These are phyloP conservation scores for Durusdinium trenchii DNA, from an alignment of 73 alveolate species.

Conservation along the genomic window DNA sequence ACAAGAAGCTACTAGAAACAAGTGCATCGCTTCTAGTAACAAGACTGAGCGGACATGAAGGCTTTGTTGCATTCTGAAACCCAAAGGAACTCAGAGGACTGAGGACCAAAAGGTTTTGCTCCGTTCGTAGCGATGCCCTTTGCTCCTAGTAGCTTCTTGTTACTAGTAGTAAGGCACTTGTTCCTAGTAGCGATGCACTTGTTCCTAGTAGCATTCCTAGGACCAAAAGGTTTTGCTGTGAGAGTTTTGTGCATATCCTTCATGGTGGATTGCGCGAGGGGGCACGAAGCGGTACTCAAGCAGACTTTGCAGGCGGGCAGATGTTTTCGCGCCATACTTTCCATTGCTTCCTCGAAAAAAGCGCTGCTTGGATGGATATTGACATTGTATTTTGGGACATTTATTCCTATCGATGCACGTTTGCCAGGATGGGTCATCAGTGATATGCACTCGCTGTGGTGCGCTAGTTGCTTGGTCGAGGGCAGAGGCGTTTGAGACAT, in stretches of 20 bases:
- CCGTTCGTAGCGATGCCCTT: not conserved
- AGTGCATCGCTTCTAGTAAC: no score
- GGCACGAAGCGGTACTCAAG: constrained; percentile 56
- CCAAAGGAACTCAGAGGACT: no score
- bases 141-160: not conserved
- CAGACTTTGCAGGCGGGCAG: constrained; percentile 51
- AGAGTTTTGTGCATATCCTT: not conserved
- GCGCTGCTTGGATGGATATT: not conserved
- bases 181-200: not conserved
- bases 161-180: not conserved
- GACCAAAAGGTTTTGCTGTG: no score
- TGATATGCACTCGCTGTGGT: constrained; percentile 68
- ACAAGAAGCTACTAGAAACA: no score
- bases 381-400: not conserved
- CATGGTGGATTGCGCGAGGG: not conserved
- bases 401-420: not conserved
- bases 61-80: no score
- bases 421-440: constrained; percentile 63
- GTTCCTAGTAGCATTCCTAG: no score
- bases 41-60: no score
- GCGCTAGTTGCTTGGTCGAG: constrained; percentile 71
- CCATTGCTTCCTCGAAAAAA: not conserved
- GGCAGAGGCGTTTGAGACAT: constrained; percentile 88
- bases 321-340: not conserved
- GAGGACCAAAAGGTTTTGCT: not conserved